Base-by-base conservation (phyloP, 164 flowering plant species). In the Platanus orientalis region DNA sequence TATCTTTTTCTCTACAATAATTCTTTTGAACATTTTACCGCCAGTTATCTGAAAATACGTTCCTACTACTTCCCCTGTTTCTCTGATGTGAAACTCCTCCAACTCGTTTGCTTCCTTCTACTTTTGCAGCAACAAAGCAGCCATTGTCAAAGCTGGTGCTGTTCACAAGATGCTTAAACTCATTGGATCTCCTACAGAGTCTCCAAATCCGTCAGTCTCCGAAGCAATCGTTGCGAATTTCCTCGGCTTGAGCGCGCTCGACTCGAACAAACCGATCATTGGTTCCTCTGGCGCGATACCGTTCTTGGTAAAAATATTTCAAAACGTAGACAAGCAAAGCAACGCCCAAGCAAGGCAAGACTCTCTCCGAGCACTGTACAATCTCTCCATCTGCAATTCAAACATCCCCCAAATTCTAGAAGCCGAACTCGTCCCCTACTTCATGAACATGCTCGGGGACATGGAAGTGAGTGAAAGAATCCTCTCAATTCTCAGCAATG, bases 91-190 rank as follows among this genome's bases (percentile, higher is more conserved):
- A 17, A 1, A 24, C 29, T 58, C 19, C 26, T 28, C 2, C n/a
- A n/a, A n/a, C n/a, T n/a, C 14, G 12, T 54, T 28, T 64, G 7
- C 1, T 50, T 45, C 49, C 16, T 19, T 45, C 26, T 6, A 40
- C 26, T 70, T 63, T 66, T 66, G 59, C 81, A 94, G 99, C 80
- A 94, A 94, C 75, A 94, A 91, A 76, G 95, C 90, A 7, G 99
- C 99, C 64, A 89, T 94, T 73, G 96, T 91, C 2, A 85, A 88
- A 73, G 95, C 96, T 5, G 99, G 99, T 25, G 92, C 87, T 29
- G 78, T 94, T 42, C 96, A 94, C 71, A 88, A 88, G 75, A 91
- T 94, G 93, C 74, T 94, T 34, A 82, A 78, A 69, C 78, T 89
- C 1, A 72, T 85, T 17, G 84, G 82, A 47, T 66, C 86, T 21